Percentiles rank a stretch among this genome's conserved stretches.
phyloP scores from a whole-genome alignment of 805 yeast species.

The Candida endomychidarum region DNA sequence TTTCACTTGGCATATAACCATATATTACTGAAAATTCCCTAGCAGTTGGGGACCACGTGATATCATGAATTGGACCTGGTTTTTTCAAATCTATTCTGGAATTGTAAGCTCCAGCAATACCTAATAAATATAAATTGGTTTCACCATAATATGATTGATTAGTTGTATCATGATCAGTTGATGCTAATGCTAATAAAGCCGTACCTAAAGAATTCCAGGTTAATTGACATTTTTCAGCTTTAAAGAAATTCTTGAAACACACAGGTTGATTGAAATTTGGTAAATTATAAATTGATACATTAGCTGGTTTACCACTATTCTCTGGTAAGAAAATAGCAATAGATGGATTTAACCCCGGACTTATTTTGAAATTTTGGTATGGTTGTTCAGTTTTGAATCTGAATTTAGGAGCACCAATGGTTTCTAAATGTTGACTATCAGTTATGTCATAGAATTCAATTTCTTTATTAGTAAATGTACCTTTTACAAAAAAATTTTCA shows the following conservation, averaged over 20 bases:
- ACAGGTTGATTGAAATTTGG: constrained; percentile 77
- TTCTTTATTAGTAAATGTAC: constrained; percentile 52
- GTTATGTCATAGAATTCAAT: constrained; percentile 65
- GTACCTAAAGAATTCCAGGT: constrained; percentile 96
- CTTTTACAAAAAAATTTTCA: constrained; percentile 67
- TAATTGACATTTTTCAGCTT: constrained; percentile 90
- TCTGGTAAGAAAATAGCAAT: constrained; percentile 91
- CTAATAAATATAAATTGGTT: constrained; percentile 84
- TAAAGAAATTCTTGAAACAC: constrained; percentile 85
- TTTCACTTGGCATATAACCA: constrained; percentile 97
- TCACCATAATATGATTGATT: constrained; percentile 97
- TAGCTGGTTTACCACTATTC: constrained; percentile 83
- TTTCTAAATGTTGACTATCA: constrained; percentile 25
- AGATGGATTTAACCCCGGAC: constrained; percentile 88
- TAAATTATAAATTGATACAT: constrained; percentile 77
- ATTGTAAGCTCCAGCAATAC: constrained; percentile 90
- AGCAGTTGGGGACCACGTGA: constrained; percentile 95
- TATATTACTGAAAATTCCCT: constrained; percentile 96
- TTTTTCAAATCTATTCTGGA: constrained; percentile 82
- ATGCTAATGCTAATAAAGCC: constrained; percentile 87
- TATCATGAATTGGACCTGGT: constrained; percentile 97
- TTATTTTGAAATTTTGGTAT: constrained; percentile 58
- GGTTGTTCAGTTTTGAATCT: constrained; percentile 54
- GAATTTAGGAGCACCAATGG: constrained; percentile 53
- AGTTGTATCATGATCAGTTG: constrained; percentile 92